Base-by-base conservation (phyloP, 2,329 filamentous ascomycete genomes). In the Diaporthe sp. region DNA sequence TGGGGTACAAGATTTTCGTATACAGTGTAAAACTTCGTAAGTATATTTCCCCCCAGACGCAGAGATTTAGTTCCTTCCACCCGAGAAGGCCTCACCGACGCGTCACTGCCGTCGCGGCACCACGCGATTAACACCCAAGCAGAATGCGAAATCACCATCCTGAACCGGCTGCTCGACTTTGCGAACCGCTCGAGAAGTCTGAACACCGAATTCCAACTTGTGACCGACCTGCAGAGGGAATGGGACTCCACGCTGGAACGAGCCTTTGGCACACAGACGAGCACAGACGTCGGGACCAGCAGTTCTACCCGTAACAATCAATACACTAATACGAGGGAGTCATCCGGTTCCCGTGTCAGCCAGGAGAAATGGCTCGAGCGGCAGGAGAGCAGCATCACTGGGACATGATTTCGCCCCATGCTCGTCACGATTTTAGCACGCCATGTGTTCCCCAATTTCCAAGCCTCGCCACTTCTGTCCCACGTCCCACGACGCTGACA, bases 81-180 rank as follows among this genome's bases (percentile, higher is more conserved):
- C 7, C 49, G 9, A 22, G 15, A 15, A 19, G 31, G 9, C n/a
- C 13, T 19, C 3, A 31, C 5, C 8, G 9, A 39, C 6, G 46
- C 31, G 13, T 42, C 22, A 39, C 12, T 15, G 6, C 15, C 37
- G 37, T 5, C 10, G 25, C 12, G 12, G n/a, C 28, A 39, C 22
- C 37, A 9, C 9, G 12, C 15, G n/a, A 44, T 28, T 70, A 17
- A 70, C 44, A 42, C 9, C 22, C 19, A 5, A 4, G 10, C 34
- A 70, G 65, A 79, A 58, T 65, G 74, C 25, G 78, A 79, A 68
- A 71, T 78, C 51, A 73, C 53, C 39, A 78, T 78, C 39, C 71
- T 79, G 10, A 79, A 76, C 44, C 67, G 65, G 15, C 76, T 79
- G 25, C 53, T 77, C 25, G 76, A 79, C 3, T 74, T 78, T 9